phyloP scores from a whole-genome alignment of 257 asterid species.

The Nicotiana benthamiana region DNA sequence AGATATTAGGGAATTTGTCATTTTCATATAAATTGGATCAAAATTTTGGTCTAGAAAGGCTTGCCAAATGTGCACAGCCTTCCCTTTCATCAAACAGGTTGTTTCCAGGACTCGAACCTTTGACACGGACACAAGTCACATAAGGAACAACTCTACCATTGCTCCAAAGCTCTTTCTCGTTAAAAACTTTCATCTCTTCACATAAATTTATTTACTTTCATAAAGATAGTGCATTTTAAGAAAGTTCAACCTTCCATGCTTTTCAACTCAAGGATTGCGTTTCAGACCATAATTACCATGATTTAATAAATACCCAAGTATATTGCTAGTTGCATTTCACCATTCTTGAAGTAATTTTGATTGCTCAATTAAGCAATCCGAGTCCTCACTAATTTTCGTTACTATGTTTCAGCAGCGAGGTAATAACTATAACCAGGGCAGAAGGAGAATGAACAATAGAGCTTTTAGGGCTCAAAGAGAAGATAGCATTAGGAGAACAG shows the following conservation, averaged over 20 bases:
- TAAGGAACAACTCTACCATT: background rate
- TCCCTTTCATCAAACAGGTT: background rate
- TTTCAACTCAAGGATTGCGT: background rate
- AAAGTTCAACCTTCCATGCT: background rate
- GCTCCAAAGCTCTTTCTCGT: background rate
- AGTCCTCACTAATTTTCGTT: background rate
- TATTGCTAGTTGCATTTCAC: background rate
- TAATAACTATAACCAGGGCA: conserved; percentile 51
- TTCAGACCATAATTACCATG: background rate
- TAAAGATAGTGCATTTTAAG: background rate
- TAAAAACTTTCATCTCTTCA: background rate
- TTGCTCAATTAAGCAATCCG: background rate
- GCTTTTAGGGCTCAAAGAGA: conserved; percentile 82
- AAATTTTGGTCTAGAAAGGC: background rate
- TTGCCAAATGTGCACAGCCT: background rate
- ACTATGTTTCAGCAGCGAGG: conserved; percentile 47
- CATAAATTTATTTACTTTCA: background rate
- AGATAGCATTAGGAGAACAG: conserved; percentile 81
- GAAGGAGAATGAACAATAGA: conserved; percentile 60
- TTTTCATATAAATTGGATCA: background rate
- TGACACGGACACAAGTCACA: background rate
- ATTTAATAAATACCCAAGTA: background rate
- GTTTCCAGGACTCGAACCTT: background rate
- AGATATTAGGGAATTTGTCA: background rate
- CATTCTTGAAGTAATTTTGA: background rate